Percentiles rank a stretch among this genome's conserved stretches.
phyloP scores from a whole-genome alignment of 23 red algal species.

The Gracilaria vermiculophylla region DNA sequence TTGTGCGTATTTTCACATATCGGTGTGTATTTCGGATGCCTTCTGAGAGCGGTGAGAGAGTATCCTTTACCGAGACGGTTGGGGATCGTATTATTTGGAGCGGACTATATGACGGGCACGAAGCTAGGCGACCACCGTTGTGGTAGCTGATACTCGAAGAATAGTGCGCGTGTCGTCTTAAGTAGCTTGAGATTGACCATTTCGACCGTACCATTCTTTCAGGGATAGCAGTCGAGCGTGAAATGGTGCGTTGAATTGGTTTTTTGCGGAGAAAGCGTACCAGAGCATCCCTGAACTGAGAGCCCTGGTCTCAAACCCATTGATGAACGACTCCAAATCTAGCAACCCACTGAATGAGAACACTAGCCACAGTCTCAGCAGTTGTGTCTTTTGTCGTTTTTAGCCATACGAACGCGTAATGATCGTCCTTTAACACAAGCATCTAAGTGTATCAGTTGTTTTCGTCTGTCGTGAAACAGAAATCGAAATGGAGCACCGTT shows the following conservation, averaged over 20 bases:
- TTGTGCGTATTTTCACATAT: too few species aligned
- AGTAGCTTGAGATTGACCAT: neutral
- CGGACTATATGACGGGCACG: neutral
- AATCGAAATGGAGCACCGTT: constrained; percentile 12
- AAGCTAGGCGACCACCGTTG: neutral
- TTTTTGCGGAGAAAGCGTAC: neutral
- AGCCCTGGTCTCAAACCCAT: constrained; percentile 18
- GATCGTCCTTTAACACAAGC: constrained; percentile 38
- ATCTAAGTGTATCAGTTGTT: neutral
- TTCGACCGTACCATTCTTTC: constrained; percentile 28
- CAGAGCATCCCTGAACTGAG: constrained; percentile 29
- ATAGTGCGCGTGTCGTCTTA: neutral
- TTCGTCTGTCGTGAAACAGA: neutral
- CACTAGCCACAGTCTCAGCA: neutral
- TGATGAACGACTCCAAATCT: neutral
- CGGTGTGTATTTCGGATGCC: too few species aligned
- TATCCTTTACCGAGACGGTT: too few species aligned
- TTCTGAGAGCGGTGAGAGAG: too few species aligned
- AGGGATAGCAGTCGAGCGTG: neutral
- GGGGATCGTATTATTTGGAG: neutral
- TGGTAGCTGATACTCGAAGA: constrained; percentile 19
- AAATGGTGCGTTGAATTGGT: neutral
- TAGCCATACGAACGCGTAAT: constrained; percentile 10
- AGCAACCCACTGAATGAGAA: neutral
- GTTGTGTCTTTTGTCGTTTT: neutral